These are phyloP conservation scores for Lactifluus volemus DNA, from an alignment of 768 basidiomycete genomes.

Conservation along the genomic window DNA sequence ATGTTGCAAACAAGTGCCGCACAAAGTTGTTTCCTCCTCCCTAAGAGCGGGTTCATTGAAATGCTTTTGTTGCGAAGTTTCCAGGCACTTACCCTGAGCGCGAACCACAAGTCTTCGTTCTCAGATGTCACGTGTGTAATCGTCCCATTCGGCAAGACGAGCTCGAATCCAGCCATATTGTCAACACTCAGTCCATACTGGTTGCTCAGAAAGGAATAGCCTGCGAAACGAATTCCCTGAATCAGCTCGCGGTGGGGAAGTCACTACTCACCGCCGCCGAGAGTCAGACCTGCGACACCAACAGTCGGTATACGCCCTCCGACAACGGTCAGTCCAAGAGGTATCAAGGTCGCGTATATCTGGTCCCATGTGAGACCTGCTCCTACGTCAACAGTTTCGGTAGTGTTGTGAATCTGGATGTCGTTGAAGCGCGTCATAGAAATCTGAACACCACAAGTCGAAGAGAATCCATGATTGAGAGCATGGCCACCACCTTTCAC, in stretches of 20 bases:
- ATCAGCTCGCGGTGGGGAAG: background rate
- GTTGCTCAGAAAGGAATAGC: constrained; percentile 23
- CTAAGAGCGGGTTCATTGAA: background rate
- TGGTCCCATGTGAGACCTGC: constrained; percentile 25
- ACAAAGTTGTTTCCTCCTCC: constrained; percentile 17
- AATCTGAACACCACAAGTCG: constrained; percentile 23
- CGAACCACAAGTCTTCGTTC: constrained; percentile 12
- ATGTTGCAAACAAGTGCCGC: background rate
- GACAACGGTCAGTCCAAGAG: constrained; percentile 17
- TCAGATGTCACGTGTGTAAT: constrained; percentile 1
- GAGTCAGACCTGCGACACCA: constrained; percentile 21
- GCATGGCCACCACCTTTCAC: constrained; percentile 24
- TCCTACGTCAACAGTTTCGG: constrained; percentile 14
- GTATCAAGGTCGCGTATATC: constrained; percentile 16
- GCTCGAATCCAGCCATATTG: constrained; percentile 24
- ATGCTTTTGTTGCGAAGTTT: background rate
- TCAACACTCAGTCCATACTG: constrained; percentile 25
- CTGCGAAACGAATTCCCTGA: constrained; percentile 1
- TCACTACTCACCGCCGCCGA: constrained; percentile 20
- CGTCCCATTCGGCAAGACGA: constrained; percentile 27
- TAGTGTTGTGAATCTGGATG: background rate
- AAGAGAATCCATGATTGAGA: constrained; percentile 20
- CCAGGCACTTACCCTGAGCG: background rate
- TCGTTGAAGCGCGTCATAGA: constrained; percentile 20
- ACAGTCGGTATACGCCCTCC: constrained; percentile 21